Conservation (phyloP, 2,329 filamentous ascomycete genomes). For the Lecanicillium sp. region DNA sequence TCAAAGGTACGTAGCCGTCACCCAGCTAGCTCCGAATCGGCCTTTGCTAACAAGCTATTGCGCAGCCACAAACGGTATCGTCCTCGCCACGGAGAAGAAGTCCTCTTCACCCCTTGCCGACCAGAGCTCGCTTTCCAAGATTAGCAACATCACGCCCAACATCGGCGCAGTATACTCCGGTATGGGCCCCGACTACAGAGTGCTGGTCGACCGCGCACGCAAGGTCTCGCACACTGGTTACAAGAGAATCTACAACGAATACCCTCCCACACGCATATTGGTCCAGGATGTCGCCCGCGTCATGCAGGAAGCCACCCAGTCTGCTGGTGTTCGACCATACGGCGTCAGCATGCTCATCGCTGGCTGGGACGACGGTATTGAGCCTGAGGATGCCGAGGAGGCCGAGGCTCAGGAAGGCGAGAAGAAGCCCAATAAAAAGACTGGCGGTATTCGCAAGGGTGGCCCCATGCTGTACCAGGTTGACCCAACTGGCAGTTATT, state of each 20-base stretch:
- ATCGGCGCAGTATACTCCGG: slow-evolving; percentile 99
- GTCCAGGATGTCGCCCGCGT: slow-evolving; percentile 96
- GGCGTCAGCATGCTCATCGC: slow-evolving; percentile 93
- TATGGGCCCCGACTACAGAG: slow-evolving; percentile 98
- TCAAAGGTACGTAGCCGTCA: slow-evolving; percentile 66
- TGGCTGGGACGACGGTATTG: slow-evolving; percentile 94
- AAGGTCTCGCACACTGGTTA: slow-evolving; percentile 98
- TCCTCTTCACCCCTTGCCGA: slow-evolving; percentile 96
- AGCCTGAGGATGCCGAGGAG: slow-evolving; percentile 70
- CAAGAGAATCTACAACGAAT: slow-evolving; percentile 99
- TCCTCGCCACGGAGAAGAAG: slow-evolving; percentile 99
- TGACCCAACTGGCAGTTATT: slow-evolving; percentile 97
- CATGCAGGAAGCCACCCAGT: slow-evolving; percentile 98
- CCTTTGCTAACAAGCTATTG: slow-evolving; percentile 15
- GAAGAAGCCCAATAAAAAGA: slow-evolving; percentile 76
- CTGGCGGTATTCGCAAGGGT: slow-evolving; percentile 89
- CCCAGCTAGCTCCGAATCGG: slow-evolving; percentile 14
- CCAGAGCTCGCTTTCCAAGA: slow-evolving; percentile 88
- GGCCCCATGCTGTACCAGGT: slow-evolving; percentile 98
- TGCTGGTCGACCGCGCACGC: slow-evolving; percentile 93
- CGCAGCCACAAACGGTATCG: slow-evolving; percentile 93
- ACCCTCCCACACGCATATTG: slow-evolving; percentile 98
- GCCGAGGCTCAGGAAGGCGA: slow-evolving; percentile 54
- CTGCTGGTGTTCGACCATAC: slow-evolving; percentile 92
- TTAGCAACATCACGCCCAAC: slow-evolving; percentile 96